Evolutionary conservation across 192 early-diverging fungal species (phyloP).

Genomic region (Backusella parvicylindrica): DNA sequence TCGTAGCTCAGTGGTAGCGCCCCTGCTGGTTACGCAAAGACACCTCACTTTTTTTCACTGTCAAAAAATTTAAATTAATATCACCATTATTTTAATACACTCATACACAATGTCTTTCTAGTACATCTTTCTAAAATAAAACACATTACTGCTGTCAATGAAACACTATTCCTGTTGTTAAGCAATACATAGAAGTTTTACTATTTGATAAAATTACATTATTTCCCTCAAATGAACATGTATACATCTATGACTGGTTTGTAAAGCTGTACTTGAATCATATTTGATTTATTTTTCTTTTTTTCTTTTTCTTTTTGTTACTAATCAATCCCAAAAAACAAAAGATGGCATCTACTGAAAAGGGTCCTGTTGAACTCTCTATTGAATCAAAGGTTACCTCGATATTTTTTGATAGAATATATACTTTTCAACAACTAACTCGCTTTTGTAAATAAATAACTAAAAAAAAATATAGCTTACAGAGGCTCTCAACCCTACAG

Average conservation of each 20-base stretch:
- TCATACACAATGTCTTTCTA: too few relatives aligned
- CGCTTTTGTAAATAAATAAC: background rate
- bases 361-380: conserved; percentile 26
- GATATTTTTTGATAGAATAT: background rate
- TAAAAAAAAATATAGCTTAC: background rate
- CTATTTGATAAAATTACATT: background rate
- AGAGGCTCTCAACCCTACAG: conserved; percentile 49
- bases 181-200: background rate
- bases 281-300: background rate
- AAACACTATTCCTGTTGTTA: background rate
- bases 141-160: background rate
- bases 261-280: background rate
- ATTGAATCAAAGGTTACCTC: conserved; percentile 32
- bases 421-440: background rate
- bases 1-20: too few relatives aligned
- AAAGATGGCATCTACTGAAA: conserved; percentile 26
- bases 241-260: background rate
- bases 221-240: background rate
- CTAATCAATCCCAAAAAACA: conserved; percentile 8
- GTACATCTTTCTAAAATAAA: background rate
- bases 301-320: background rate
- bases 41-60: too few relatives aligned
- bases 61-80: too few relatives aligned
- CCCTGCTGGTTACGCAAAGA: too few relatives aligned
- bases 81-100: too few relatives aligned